Percentiles rank a stretch among this genome's conserved stretches.
Evolutionary conservation across 2,329 filamentous ascomycete species (phyloP).

Genomic region (Arthrobotrys sphaeroides): DNA sequence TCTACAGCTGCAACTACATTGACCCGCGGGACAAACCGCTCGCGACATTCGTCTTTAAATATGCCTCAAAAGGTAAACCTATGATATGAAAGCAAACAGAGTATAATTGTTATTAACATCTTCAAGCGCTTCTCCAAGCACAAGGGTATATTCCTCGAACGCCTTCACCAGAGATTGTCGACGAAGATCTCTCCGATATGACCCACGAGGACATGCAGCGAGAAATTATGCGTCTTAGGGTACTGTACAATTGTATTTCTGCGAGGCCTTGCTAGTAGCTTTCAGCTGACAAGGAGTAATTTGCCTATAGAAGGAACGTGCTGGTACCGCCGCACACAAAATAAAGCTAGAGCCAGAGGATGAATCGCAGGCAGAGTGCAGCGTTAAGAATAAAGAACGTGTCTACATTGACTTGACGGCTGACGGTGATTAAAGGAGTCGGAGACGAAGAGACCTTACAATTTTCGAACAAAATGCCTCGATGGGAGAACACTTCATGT

Average conservation of each 20-base stretch:
- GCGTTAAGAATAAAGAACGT: too few relatives aligned
- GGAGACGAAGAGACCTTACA: too few relatives aligned
- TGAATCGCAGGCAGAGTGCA: too few relatives aligned
- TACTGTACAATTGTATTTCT: neutral
- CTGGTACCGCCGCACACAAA: too few relatives aligned
- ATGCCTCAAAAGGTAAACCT: constrained; percentile 13
- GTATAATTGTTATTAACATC: neutral
- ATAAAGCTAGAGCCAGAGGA: too few relatives aligned
- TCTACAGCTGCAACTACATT: neutral
- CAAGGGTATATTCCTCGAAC: constrained; percentile 12
- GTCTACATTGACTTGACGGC: too few relatives aligned
- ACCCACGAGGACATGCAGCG: neutral
- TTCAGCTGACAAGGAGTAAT: too few relatives aligned
- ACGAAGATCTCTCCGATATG: neutral
- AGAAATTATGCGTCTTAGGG: constrained; percentile 23
- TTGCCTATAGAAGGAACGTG: too few relatives aligned
- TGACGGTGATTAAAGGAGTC: too few relatives aligned
- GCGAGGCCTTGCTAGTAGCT: too few relatives aligned
- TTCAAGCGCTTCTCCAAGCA: neutral
- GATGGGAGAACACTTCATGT: too few relatives aligned
- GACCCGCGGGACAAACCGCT: constrained; percentile 1
- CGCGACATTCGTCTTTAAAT: constrained; percentile 16
- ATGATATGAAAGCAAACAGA: neutral
- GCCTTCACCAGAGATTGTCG: neutral
- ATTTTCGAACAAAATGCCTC: too few relatives aligned